Percentiles rank a stretch among this genome's conserved stretches.
Evolutionary conservation across 331 rosid genomes (phyloP).

Genomic region (Cydonia oblonga): DNA sequence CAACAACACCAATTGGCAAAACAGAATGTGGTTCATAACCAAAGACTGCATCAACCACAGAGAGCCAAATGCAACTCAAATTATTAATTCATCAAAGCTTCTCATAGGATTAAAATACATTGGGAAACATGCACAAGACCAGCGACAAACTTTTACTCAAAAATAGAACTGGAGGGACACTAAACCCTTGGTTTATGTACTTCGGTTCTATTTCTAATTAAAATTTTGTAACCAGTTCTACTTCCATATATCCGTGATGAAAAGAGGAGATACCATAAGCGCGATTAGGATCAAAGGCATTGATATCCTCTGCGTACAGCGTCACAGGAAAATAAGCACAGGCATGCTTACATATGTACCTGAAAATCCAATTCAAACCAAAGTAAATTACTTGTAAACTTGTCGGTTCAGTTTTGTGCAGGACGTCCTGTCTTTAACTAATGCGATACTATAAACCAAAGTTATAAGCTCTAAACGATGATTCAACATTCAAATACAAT

Average conservation of each 20-base stretch:
- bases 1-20: slow-evolving; percentile 71
- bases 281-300: slow-evolving; percentile 63
- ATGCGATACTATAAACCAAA: too few species aligned
- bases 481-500: too few species aligned
- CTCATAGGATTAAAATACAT: neutral
- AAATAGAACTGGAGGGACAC: neutral
- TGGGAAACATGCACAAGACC: neutral
- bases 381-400: neutral
- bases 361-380: slow-evolving; percentile 7
- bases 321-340: slow-evolving; percentile 66
- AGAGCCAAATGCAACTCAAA: neutral
- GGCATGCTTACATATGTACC: slow-evolving; percentile 67
- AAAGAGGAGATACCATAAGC: slow-evolving; percentile 52
- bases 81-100: neutral
- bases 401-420: neutral
- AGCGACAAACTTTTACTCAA: neutral
- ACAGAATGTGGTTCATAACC: slow-evolving; percentile 97
- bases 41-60: slow-evolving; percentile 46
- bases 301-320: slow-evolving; percentile 64
- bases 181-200: neutral
- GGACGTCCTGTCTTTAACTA: neutral
- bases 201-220: too few species aligned
- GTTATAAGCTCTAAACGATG: neutral
- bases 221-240: neutral
- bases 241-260: too few species aligned